These are phyloP conservation scores for Talaromyces sp. DNA, from an alignment of 2,329 filamentous ascomycete species.

Conservation along the genomic window DNA sequence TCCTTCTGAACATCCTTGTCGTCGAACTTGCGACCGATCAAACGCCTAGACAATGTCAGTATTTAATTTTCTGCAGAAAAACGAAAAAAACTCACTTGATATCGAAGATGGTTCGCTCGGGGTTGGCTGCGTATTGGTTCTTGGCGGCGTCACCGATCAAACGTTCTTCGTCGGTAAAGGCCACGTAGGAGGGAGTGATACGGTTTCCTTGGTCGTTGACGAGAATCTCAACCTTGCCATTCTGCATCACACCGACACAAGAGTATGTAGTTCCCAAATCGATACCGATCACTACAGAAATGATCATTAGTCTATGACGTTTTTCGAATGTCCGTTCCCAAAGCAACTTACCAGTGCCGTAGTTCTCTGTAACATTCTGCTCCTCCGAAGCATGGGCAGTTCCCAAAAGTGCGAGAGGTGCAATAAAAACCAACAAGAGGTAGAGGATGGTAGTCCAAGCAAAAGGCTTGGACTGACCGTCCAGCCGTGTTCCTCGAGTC, in stretches of 20 bases:
- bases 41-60: slow-evolving; percentile 54
- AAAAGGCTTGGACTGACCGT: slow-evolving; percentile 67
- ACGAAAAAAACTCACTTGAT: slow-evolving; percentile 65
- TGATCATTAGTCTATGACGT: slow-evolving; percentile 5
- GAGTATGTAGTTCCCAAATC: slow-evolving; percentile 85
- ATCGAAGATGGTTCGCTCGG: slow-evolving; percentile 71
- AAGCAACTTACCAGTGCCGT: slow-evolving; percentile 62
- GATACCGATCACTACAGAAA: slow-evolving; percentile 74
- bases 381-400: slow-evolving; percentile 69
- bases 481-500: slow-evolving; percentile 56
- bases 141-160: slow-evolving; percentile 96
- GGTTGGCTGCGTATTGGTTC: slow-evolving; percentile 86
- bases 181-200: slow-evolving; percentile 92
- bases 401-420: slow-evolving; percentile 80
- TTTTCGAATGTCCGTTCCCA: background rate
- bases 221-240: slow-evolving; percentile 91
- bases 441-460: slow-evolving; percentile 89
- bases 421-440: slow-evolving; percentile 80
- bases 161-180: slow-evolving; percentile 94
- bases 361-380: slow-evolving; percentile 62
- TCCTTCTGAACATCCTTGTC: slow-evolving; percentile 89
- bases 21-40: slow-evolving; percentile 78
- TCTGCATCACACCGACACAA: slow-evolving; percentile 94
- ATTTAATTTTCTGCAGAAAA: background rate
- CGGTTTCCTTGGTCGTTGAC: slow-evolving; percentile 97